Evolutionary conservation across 257 asterid genomes (phyloP).

Genomic region (Jacaranda copaia): DNA sequence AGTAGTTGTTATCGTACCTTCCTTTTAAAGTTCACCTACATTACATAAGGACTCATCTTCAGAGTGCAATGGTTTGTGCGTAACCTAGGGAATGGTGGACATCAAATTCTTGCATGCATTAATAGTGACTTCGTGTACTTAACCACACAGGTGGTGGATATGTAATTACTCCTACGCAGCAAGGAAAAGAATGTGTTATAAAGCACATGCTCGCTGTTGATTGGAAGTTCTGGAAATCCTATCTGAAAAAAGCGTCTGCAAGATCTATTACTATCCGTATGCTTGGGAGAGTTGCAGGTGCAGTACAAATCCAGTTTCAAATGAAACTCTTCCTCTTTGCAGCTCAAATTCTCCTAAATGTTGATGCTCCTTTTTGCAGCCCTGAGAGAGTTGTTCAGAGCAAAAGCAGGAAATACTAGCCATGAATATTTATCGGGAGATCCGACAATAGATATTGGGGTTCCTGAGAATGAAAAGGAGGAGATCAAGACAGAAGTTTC

Average conservation of each 20-base stretch:
- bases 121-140: slow-evolving; percentile 16
- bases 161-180: slow-evolving; percentile 72
- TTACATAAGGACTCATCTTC: too few species aligned
- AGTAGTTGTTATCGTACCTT: neutral
- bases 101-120: slow-evolving; percentile 15
- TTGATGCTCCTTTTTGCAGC: slow-evolving; percentile 55
- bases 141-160: slow-evolving; percentile 80
- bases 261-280: slow-evolving; percentile 77
- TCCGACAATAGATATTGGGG: slow-evolving; percentile 48
- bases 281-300: slow-evolving; percentile 89
- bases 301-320: neutral
- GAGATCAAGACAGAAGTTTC: slow-evolving; percentile 54
- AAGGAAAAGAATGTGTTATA: slow-evolving; percentile 74
- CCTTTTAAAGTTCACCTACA: neutral
- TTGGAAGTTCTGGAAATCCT: slow-evolving; percentile 89
- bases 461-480: slow-evolving; percentile 51
- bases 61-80: neutral
- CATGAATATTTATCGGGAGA: slow-evolving; percentile 50
- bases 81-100: slow-evolving; percentile 12
- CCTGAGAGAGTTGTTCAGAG: slow-evolving; percentile 71
- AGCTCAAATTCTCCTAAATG: neutral
- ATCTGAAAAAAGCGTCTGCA: slow-evolving; percentile 61
- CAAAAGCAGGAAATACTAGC: slow-evolving; percentile 58
- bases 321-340: too few species aligned
- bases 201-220: slow-evolving; percentile 89